Conservation (phyloP, 2,329 filamentous ascomycete species). For the Nemania bipapillata region DNA sequence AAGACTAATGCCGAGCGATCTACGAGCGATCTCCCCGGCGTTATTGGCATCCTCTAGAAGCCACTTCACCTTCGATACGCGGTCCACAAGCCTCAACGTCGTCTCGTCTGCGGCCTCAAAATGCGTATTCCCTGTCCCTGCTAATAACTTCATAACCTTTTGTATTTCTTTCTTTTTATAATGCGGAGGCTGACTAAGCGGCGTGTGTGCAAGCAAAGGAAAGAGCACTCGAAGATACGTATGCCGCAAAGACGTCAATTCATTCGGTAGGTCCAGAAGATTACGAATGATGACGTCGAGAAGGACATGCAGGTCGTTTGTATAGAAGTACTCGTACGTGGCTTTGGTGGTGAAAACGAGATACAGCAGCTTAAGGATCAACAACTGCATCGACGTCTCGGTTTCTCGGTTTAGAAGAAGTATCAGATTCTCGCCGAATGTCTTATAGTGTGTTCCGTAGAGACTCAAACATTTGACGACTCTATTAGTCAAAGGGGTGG, state of each 20-base stretch:
- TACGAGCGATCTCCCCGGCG: slow-evolving; percentile 64
- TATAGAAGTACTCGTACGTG: slow-evolving; percentile 98
- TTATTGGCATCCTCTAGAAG: slow-evolving; percentile 58
- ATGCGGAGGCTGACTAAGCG: slow-evolving; percentile 84
- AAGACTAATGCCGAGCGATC: slow-evolving; percentile 76
- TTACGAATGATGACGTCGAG: slow-evolving; percentile 97
- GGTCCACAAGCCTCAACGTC: slow-evolving; percentile 77
- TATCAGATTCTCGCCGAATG: slow-evolving; percentile 98
- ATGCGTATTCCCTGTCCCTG: slow-evolving; percentile 73
- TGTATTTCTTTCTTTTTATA: slow-evolving; percentile 91
- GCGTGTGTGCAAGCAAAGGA: slow-evolving; percentile 89
- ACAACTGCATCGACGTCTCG: slow-evolving; percentile 89
- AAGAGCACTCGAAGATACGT: slow-evolving; percentile 95
- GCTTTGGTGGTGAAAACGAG: slow-evolving; percentile 90
- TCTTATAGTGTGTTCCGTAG: slow-evolving; percentile 83
- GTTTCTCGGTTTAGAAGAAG: slow-evolving; percentile 93
- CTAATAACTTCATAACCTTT: slow-evolving; percentile 77
- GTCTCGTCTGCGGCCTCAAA: slow-evolving; percentile 85
- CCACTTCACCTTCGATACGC: slow-evolving; percentile 79
- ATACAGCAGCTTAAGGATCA: slow-evolving; percentile 97
- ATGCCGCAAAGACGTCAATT: slow-evolving; percentile 80
- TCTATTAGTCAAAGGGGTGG: slow-evolving; percentile 80
- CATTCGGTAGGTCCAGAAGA: slow-evolving; percentile 91
- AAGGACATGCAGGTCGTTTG: slow-evolving; percentile 92
- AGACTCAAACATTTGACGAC: slow-evolving; percentile 90